A percentile compares a stretch with the other conserved stretches of the same genome.
Conservation (phyloP, 2,329 filamentous ascomycete species). For the Dactylonectria estremocensis region DNA sequence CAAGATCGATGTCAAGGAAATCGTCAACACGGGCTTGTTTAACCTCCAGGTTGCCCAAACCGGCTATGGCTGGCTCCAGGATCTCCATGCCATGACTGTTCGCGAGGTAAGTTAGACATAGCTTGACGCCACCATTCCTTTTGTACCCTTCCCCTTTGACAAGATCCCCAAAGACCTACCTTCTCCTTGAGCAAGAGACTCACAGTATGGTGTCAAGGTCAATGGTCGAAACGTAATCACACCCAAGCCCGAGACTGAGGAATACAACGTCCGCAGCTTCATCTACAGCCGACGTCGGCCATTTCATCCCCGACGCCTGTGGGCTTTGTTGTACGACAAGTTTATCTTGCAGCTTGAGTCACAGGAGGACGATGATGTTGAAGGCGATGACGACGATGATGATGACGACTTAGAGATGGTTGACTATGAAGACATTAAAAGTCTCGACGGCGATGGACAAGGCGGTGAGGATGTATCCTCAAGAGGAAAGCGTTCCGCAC, state of each 20-base stretch:
- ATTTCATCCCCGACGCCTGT: slow-evolving; percentile 65
- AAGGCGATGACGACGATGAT: slow-evolving; percentile 52
- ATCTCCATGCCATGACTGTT: slow-evolving; percentile 77
- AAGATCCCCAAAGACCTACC: not conserved
- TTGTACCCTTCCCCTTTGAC: not conserved
- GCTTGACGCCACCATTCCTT: not conserved
- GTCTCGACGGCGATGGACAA: not conserved
- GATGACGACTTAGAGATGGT: slow-evolving; percentile 46
- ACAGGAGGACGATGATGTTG: slow-evolving; percentile 53
- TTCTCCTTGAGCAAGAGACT: not conserved
- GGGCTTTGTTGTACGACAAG: slow-evolving; percentile 62
- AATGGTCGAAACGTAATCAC: slow-evolving; percentile 68
- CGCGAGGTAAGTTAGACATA: slow-evolving; percentile 62
- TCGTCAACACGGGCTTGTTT: slow-evolving; percentile 78
- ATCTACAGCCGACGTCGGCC: slow-evolving; percentile 75
- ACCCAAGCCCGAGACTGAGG: slow-evolving; percentile 79
- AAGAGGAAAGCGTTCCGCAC: slow-evolving; percentile 33
- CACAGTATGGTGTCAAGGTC: slow-evolving; percentile 47
- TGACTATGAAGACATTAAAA: slow-evolving; percentile 34
- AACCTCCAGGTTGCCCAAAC: slow-evolving; percentile 75
- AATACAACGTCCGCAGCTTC: slow-evolving; percentile 81
- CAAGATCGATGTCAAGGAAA: slow-evolving; percentile 72
- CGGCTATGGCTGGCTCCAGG: slow-evolving; percentile 79
- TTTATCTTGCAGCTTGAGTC: slow-evolving; percentile 67
- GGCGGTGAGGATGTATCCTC: slow-evolving; percentile 34